phyloP scores from a whole-genome alignment of 2,329 filamentous ascomycete species.

The Fusarium temperatum region DNA sequence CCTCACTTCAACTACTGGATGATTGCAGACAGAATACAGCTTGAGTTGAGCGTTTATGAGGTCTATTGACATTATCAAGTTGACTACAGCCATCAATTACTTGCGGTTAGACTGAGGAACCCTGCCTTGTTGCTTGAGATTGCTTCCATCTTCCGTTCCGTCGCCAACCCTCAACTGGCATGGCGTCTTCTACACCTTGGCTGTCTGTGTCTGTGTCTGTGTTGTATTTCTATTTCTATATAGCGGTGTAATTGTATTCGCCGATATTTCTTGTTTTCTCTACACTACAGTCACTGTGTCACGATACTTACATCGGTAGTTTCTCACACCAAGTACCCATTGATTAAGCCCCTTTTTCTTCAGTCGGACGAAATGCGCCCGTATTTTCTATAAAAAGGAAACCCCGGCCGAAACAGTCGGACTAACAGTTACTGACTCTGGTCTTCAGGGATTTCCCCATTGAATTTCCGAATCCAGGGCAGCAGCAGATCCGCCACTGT shows the following conservation, averaged over 20 bases:
- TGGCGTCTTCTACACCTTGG: neutral
- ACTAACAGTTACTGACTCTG: neutral
- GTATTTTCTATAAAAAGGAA: conserved; percentile 24
- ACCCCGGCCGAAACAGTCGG: conserved; percentile 4
- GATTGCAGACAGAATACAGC: neutral
- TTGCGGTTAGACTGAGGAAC: neutral
- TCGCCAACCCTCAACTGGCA: neutral
- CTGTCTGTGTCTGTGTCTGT: neutral
- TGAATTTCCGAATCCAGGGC: conserved; percentile 13
- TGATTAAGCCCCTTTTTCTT: neutral
- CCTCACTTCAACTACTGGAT: conserved; percentile 33
- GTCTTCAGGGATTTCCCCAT: conserved; percentile 10
- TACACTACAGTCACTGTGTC: neutral
- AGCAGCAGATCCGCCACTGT: neutral
- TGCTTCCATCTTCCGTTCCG: conserved; percentile 6
- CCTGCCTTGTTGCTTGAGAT: neutral
- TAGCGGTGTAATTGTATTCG: conserved; percentile 16
- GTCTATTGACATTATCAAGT: neutral
- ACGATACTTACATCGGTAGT: neutral
- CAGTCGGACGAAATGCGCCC: conserved; percentile 9
- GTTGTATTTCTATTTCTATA: neutral
- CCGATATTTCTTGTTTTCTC: neutral
- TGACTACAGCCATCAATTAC: neutral
- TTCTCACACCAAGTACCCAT: neutral
- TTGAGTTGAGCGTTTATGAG: neutral